These are phyloP conservation scores for Ogataea hybrid DNA, from an alignment of 1,139 yeast genomes.

Conservation along the genomic window DNA sequence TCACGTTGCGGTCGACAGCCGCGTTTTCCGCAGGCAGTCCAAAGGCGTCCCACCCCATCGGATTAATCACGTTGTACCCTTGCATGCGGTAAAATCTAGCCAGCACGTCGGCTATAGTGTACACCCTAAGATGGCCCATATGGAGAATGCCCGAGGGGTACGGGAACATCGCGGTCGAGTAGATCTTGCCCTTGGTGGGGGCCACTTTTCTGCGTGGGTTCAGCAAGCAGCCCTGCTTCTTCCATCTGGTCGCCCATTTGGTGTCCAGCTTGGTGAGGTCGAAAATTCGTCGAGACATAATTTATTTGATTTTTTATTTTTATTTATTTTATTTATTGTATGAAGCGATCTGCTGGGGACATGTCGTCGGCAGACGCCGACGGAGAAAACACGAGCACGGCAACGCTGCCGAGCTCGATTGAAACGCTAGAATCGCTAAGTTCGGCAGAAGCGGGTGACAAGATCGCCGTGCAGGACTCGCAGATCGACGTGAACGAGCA, in stretches of 20 bases:
- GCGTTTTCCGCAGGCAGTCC: slow-evolving; percentile 99
- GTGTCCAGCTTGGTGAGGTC: slow-evolving; percentile 37
- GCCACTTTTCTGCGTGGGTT: slow-evolving; percentile 18
- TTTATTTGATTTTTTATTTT: neutral
- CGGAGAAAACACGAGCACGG: neutral
- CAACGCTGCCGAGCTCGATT: neutral
- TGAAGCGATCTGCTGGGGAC: slow-evolving; percentile 8
- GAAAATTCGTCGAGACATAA: slow-evolving; percentile 9
- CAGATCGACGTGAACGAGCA: slow-evolving; percentile 27
- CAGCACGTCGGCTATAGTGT: slow-evolving; percentile 83
- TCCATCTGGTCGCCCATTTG: slow-evolving; percentile 58
- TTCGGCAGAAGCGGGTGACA: slow-evolving; percentile 1
- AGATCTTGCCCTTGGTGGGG: slow-evolving; percentile 41
- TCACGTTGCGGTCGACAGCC: slow-evolving; percentile 79
- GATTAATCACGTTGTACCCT: slow-evolving; percentile 81
- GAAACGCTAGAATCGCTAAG: neutral
- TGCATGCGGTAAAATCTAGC: slow-evolving; percentile 74
- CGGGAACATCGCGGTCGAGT: slow-evolving; percentile 87
- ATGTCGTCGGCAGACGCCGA: slow-evolving; percentile 4
- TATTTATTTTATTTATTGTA: slow-evolving; percentile 2
- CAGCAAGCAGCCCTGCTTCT: slow-evolving; percentile 35
- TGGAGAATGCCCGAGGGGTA: slow-evolving; percentile 93
- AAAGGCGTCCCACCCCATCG: slow-evolving; percentile 99
- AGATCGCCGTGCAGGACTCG: slow-evolving; percentile 18
- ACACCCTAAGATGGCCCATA: slow-evolving; percentile 91